Base-by-base conservation (phyloP, 1,284 basidiomycete species). In the Megacollybia platyphylla region DNA sequence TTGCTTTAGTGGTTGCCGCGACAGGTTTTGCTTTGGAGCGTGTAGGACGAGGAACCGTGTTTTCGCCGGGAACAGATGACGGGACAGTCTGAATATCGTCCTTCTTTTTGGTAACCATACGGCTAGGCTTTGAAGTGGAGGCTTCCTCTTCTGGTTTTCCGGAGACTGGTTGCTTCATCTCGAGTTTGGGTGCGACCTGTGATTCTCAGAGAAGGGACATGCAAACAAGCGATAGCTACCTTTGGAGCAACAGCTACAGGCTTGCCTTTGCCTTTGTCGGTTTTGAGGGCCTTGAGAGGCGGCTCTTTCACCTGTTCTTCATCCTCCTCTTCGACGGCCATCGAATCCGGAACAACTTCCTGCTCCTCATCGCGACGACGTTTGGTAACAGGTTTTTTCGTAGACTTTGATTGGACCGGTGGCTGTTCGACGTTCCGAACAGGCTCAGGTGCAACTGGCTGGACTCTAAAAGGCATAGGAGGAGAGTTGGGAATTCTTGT, bases 391-490 rank as follows among this genome's bases (percentile, higher is more conserved):
- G 30, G 31, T 17, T 31, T 37, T 47, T 42, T 36, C 44, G 39
- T 30, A 11, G 31, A 35, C 8, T 26, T 40, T 34, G 39, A 46
- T 11, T 27, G 28, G 5, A 45, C 40, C 3, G 36, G 20, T 27
- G 44, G 41, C 43, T 34, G 11, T 11, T 11, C 31, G 31, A 11
- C 31, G 10, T 34, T 15, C 31, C 48, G 49, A 44, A 56, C 47
- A 37, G 73, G 70, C 44, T 77, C 74, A 5, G 73, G 79, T 51
- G 79, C 77, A 4, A 76, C 20, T 24, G 20, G 20, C 20, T 24
- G 20, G 20, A 5, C 20, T 24, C 20, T 24, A 75, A 13, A 80
- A 60, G 41, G 76, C 42, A 38, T 70, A 69, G 51, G 63, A 59
- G 4, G 47, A 34, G 11, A 1, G 6, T 34, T 4, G 3, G 31